Evolutionary conservation across 306 rosid genomes (phyloP), one percentile per base, ranked within the genome.

Genomic region (Arachis hypogaea): DNA sequence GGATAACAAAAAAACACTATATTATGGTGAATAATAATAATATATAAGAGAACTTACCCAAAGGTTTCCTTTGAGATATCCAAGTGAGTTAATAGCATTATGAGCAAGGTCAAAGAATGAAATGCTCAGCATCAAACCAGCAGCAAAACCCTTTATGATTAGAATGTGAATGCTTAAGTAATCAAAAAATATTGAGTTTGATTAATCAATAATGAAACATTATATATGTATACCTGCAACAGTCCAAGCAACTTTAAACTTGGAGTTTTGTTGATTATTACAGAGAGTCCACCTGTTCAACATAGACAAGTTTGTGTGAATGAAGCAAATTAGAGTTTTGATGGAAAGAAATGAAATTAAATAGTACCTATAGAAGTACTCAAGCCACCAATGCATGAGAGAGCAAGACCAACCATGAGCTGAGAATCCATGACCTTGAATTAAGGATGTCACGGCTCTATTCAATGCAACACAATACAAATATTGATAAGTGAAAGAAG

Each of bases 21-120:
- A 33, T 33, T 33, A 33, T 33, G 38, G 3, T 33, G 38, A 33
- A 2, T 33, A 33, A 33, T 1, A 33, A 33, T 33, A 33, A 33
- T 33, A 33, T 33, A 73, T 42, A 76, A 42, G 56, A 71, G 11
- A 72, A 59, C 78, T 59, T 79, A 95, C 99, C 99, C 99, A 95
- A 80, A 92, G 85, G 63, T 95, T 92, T 63, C 85, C 98, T 85
- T 85, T 90, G 30, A 95, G 80, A 87, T 92, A 95, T 57, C 99
- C 99, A 59, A 95, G 88, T 45, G 99, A 83, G 73, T 95, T 92
- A 14, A 92, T 75, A 64, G 99, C 98, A 67, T 92, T 95, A 77
- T 92, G 99, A 80, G 97, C 96, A 71, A 95, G 85, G 85, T 95
- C 99, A 44, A 95, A 89, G 86, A 95, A 92, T 43, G 99, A 95